Base-by-base conservation (phyloP, 768 basidiomycete species). In the Pleurotus ostreatus region DNA sequence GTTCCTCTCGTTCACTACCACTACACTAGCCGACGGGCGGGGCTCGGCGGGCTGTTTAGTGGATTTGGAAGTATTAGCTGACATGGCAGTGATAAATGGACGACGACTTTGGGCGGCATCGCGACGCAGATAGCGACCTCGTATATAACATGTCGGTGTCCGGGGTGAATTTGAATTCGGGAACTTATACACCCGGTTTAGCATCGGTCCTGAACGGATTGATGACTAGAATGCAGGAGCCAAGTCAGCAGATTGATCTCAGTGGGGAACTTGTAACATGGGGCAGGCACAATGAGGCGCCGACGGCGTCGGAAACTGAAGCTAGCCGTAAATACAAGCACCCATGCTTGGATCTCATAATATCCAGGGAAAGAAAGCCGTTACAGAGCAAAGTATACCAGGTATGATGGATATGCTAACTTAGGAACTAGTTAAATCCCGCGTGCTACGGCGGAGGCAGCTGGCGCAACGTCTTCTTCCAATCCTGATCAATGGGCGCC, bases 1-100 rank as follows among this genome's bases (percentile, higher is more conserved):
- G 65, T 89, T 88, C 22, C 75, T 76, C 38, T 74, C 65, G 63
- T 89, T 89, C 15, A 89, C 71, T 8, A 89, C 70, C 43, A 89
- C 73, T 46, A 88, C 68, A 62, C 85, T 88, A 0, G 88, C 85
- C 47, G 88, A 90, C 2, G 75, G 82, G 4, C 85, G 78, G 37
- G 83, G 86, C 43, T 56, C 11, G 8, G n/a, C 39, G n/a, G 58
- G 37, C 30, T 15, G 54, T 25, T n/a, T 55, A n/a, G 47, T 47
- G 39, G 55, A 22, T 53, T 41, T 26, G 13, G 52, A 16, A 25
- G 26, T 23, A 13, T n/a, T 16, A 43, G 30, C 41, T 44, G 54
- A 55, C 54, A 55, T 61, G 44, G 15, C 46, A 18, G 46, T 25
- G 40, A 49, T 45, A 34, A 44, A 40, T 41, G 30, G 44, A 30